Evolutionary conservation across 2,329 filamentous ascomycete genomes (phyloP), one percentile per base, ranked within the genome.

Genomic region (Alternaria viburni): DNA sequence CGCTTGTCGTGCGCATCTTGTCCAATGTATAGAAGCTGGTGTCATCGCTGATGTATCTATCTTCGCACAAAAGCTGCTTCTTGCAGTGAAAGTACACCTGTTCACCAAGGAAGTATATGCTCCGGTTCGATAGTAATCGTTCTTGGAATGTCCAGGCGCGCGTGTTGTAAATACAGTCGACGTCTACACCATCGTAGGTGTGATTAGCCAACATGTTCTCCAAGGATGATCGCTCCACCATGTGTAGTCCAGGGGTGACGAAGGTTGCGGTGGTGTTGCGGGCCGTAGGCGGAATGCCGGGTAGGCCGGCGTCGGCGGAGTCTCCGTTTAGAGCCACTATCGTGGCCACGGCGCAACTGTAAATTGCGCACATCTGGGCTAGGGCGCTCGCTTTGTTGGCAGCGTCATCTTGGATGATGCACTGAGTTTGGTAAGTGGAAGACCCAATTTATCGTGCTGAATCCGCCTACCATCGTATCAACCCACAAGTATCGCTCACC

Each of bases 131-230:
- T 6, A 66, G 54, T 26, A 55, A 44, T 23, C 41, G 21, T 54
- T 68, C 66, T 28, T 68, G 63, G 41, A 58, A 68, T 9, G 63
- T 68, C 66, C 66, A 68, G 17, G 51, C 59, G 15, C 66, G 61
- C 5, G 45, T 54, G 23, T 66, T 60, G 23, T 51, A 61, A 0
- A 61, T 23, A 50, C 50, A 61, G 1, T 61, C 58, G 17, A 56
- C 52, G 8, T 15, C 45, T 23, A 49, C 45, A 15, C 45, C 36
- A 17, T 50, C 58, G 17, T 61, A 61, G 13, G 43, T 28, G 19
- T 56, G 32, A 9, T 55, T 43, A 2, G 49, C 56, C 30, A 61
- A 17, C 19, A 50, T 44, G 2, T 50, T 54, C 43, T 61, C 58
- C 13, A 61, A 10, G 11, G 52, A 45, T 15, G 58, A 54, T 46